phyloP scores from a whole-genome alignment of 106 monocot genomes.

The Posidonia australis region DNA sequence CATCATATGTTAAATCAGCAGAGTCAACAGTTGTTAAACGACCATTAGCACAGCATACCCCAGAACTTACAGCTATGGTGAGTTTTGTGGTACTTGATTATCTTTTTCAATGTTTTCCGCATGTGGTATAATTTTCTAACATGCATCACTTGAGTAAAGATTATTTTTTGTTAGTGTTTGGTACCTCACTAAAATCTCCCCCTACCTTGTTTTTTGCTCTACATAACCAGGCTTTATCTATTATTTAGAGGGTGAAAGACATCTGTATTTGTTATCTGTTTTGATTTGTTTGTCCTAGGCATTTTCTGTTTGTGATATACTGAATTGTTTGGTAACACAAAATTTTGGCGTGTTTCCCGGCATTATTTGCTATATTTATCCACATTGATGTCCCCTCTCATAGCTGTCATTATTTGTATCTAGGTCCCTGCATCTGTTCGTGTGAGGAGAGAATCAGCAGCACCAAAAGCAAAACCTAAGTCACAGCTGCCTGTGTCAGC shows the following conservation, averaged over 20 bases:
- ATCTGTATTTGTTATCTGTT: no score
- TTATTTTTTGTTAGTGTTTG: no score
- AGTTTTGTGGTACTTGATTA: slow-evolving; percentile 2
- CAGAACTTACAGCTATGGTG: slow-evolving; percentile 94
- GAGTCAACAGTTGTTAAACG: slow-evolving; percentile 97
- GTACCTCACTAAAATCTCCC: no score
- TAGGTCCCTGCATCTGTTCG: slow-evolving; percentile 97
- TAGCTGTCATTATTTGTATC: background rate
- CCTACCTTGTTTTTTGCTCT: no score
- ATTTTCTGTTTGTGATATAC: no score
- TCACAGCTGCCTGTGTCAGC: slow-evolving; percentile 16
- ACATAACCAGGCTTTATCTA: no score
- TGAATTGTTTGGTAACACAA: no score
- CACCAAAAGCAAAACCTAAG: slow-evolving; percentile 63
- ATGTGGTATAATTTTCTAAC: background rate
- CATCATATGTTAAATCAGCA: slow-evolving; percentile 95
- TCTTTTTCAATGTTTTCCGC: background rate
- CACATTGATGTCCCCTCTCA: background rate
- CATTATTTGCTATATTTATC: no score
- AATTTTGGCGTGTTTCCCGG: no score
- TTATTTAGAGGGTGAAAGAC: no score
- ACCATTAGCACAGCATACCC: slow-evolving; percentile 90
- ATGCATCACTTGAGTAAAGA: background rate
- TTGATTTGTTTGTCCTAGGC: no score
- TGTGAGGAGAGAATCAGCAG: slow-evolving; percentile 75